Evolutionary conservation across 1,284 basidiomycete genomes (phyloP), one percentile per base, ranked within the genome.

Genomic region (Cystobasidium sp.): DNA sequence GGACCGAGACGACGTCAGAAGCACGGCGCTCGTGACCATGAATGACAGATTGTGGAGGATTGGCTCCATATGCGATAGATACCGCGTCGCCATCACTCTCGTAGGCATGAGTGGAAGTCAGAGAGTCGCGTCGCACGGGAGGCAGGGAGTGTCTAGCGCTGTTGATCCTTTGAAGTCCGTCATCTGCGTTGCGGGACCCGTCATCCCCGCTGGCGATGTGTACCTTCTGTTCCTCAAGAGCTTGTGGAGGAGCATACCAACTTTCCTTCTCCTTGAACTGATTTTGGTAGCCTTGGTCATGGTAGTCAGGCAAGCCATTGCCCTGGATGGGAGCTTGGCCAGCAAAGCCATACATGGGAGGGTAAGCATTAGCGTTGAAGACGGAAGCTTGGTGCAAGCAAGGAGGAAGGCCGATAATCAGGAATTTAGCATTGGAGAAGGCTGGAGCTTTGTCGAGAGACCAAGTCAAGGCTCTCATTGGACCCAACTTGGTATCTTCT

Each of bases 371-470:
- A 4, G 47, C 39, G 44, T 73, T 49, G 53, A 73, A 73, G 22
- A 52, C 24, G 22, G 62, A 65, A 44, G 70, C 59, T 10, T 49
- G 70, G 6, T 65, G 62, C 7, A 53, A 9, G 37, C 63, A 49
- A 22, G 70, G 63, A 37, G 70, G 70, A 3, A 73, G 70, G n/a
- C 70, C 56, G 24, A 73, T 49, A 20, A 73, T 24, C 22, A 73
- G 63, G 53, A 73, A 49, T 52, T 73, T 73, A 20, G 70, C 62
- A 44, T 73, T 73, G 20, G 56, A 62, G 24, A 73, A 65, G 7
- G 70, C 56, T 47, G 70, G 70, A n/a, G 70, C 70, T 31, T 73
- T 73, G 39, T 73, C 62, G 22, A 73, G 43, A 16, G 62, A 65
- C 70, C 70, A 73, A 12, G 44, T 58, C 56, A 73, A 63, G 8